Evolutionary conservation across 2,329 filamentous ascomycete genomes (phyloP), one percentile per base, ranked within the genome.

Genomic region (Aspergillus versicolor): DNA sequence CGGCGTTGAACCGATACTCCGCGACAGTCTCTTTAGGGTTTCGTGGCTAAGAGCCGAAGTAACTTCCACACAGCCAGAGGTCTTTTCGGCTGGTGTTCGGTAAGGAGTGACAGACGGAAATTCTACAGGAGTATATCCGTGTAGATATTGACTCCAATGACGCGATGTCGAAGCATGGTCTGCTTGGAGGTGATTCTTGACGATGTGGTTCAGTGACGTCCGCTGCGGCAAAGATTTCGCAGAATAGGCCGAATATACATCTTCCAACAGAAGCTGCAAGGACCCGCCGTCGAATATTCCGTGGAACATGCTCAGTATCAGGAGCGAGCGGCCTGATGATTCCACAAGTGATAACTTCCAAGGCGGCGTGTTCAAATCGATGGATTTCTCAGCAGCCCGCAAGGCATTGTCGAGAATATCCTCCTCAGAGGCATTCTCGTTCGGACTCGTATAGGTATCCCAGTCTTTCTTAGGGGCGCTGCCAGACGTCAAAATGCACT

Each of bases 281-380:
- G 73, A 75, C 3, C 69, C 71, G 43, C 72, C 73, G 44, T 75
- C 72, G 44, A 73, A 74, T 13, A 75, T 69, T 22, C 72, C 73
- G 58, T 75, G 73, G 19, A 73, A 71, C 57, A 74, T 67, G 60
- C 71, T 70, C 27, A 74, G 57, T n/a, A 73, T 52, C 9, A 73
- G 44, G 5, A 63, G 30, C 0, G 54, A 52, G 2, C 49, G 37
- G 13, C 41, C n/a, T 2, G 42, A 30, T 1, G 58, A 53, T 24
- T 53, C 45, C 5, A 69, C 27, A 3, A 70, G 40, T 13, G 69
- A 63, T 1, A 72, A 17, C 41, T 64, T 67, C 59, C 66, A 70
- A 1, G 67, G 65, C 2, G 60, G 60, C 3, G 30, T 47, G 15
- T 32, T 49, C n/a, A 69, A 42, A 6, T n/a, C 45, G 22, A 70